Evolutionary conservation across 371 early-diverging fungal genomes (phyloP), one percentile per base, ranked within the genome.

Genomic region (Rhizopus microsporus): DNA sequence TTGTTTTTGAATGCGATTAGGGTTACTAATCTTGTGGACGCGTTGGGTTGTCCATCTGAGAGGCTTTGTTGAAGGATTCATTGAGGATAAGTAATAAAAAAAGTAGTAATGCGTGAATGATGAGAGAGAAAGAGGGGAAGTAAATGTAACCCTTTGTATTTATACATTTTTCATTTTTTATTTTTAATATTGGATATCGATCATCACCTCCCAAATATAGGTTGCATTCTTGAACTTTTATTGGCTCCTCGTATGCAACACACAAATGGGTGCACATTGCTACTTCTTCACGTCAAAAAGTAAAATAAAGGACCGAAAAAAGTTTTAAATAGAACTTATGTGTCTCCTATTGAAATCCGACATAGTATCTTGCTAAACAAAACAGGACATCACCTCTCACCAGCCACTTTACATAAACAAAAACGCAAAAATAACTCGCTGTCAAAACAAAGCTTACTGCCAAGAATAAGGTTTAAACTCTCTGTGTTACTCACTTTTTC

Each of bases 11-110:
- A 69, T 59, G 23, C 67, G 70, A 51, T 37, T 15, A 42, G 57
- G n/a, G n/a, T 37, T 44, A 17, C 16, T 31, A 13, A 46, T 54
- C 6, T 34, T 15, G 4, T 43, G 49, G 0, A 60, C 54, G 38
- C 60, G 68, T 37, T 62, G 56, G 7, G 54, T 62, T 17, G 62
- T 47, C 68, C 68, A 67, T 43, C 60, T 67, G 12, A 67, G 51
- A 50, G 62, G 61, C 32, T 59, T 67, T 17, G 55, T 56, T 13
- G 42, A 32, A 35, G 31, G 44, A 30, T 48, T 54, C 33, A 50
- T 61, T 50, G 37, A n/a, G 65, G 38, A 6, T 56, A 30, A 66
- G 61, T 56, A 54, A 66, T 61, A 15, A 6, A 32, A 39, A 52
- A 47, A 30, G 23, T 47, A 49, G 31, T 32, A 10, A 40, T 42